Conservation (phyloP, 805 yeast genomes). For the Metschnikowia proteae region DNA sequence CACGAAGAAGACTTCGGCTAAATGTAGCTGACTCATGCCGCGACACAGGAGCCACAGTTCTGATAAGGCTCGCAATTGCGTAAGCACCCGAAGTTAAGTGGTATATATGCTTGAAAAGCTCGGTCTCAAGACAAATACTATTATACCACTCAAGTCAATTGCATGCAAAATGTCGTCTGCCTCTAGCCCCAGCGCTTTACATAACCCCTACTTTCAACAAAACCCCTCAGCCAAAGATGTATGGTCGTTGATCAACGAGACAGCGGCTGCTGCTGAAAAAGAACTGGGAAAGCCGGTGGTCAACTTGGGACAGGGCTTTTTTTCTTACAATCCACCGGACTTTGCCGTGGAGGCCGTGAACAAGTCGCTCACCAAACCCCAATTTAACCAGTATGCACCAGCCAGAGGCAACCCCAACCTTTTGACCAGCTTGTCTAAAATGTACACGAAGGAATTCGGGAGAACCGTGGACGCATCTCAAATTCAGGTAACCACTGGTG, state of each 20-base stretch:
- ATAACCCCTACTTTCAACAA: slow-evolving; percentile 59
- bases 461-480: slow-evolving; percentile 55
- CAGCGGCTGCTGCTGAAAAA: slow-evolving; percentile 79
- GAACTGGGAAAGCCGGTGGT: slow-evolving; percentile 73
- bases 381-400: slow-evolving; percentile 88
- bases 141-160: neutral
- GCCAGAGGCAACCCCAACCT: slow-evolving; percentile 83
- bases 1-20: neutral
- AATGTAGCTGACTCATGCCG: slow-evolving; percentile 1
- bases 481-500: slow-evolving; percentile 88
- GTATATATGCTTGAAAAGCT: neutral
- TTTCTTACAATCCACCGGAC: slow-evolving; percentile 93
- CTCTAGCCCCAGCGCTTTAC: slow-evolving; percentile 27
- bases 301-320: slow-evolving; percentile 95
- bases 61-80: slow-evolving; percentile 3
- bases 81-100: neutral
- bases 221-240: slow-evolving; percentile 78
- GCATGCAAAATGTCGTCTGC: slow-evolving; percentile 1
- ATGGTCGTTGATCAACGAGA: slow-evolving; percentile 92
- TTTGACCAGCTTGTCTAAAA: slow-evolving; percentile 61
- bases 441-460: slow-evolving; percentile 67
- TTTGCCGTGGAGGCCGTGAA: slow-evolving; percentile 84
- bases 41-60: slow-evolving; percentile 3
- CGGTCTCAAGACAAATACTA: neutral
- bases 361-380: slow-evolving; percentile 66